Conservation (phyloP, 1,284 basidiomycete genomes). For the Clitocybe nebularis region DNA sequence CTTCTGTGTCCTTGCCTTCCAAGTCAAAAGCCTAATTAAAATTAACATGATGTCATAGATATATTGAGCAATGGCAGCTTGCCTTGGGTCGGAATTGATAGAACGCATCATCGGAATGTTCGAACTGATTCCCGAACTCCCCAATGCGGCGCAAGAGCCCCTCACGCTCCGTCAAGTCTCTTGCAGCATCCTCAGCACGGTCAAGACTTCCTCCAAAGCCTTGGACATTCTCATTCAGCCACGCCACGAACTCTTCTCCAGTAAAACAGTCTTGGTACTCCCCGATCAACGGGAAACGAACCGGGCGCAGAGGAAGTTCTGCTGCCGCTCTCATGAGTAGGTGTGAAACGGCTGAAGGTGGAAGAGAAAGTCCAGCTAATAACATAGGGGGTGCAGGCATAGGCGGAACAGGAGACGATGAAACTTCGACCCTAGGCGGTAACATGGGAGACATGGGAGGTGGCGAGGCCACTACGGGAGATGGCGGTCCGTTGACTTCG, state of each 20-base stretch:
- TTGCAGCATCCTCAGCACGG: constrained; percentile 75
- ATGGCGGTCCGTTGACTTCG: constrained; percentile 33
- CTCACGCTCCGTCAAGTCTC: constrained; percentile 71
- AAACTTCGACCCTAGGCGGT: constrained; percentile 38
- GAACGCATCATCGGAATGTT: constrained; percentile 68
- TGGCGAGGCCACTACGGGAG: constrained; percentile 52
- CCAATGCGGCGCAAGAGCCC: constrained; percentile 74
- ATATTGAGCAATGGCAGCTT: constrained; percentile 11
- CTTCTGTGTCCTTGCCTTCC: constrained; percentile 36
- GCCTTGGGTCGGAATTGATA: constrained; percentile 81
- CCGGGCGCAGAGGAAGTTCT: constrained; percentile 59
- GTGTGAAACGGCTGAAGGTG: constrained; percentile 60
- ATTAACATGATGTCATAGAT: background rate
- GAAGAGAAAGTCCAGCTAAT: constrained; percentile 69
- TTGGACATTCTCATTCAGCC: constrained; percentile 24
- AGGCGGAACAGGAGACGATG: constrained; percentile 32
- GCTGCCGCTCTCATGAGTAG: constrained; percentile 63
- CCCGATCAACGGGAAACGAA: constrained; percentile 80
- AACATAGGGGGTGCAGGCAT: constrained; percentile 56
- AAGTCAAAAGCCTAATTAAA: constrained; percentile 69
- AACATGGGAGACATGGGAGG: constrained; percentile 56
- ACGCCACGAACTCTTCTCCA: constrained; percentile 26
- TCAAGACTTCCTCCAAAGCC: constrained; percentile 58
- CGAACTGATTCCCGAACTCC: constrained; percentile 77
- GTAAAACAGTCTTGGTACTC: constrained; percentile 85